These are phyloP conservation scores for Xeromyces bisporus DNA, from an alignment of 495 filamentous ascomycete genomes.

Conservation along the genomic window DNA sequence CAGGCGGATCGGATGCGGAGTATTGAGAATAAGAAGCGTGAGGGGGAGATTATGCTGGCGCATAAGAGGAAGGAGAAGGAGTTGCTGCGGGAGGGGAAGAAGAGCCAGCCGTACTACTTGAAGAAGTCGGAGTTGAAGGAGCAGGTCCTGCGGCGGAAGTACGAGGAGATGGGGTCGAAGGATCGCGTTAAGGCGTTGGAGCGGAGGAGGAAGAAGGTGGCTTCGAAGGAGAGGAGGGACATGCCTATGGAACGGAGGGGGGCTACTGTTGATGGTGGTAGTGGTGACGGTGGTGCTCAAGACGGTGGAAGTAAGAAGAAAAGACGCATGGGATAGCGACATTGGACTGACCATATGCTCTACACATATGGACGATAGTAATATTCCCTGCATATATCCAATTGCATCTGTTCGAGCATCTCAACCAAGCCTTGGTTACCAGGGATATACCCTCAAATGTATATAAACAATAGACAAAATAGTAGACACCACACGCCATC, in stretches of 20 bases:
- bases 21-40: conserved; percentile 46
- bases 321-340: conserved; percentile 18
- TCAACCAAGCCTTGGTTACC: no score
- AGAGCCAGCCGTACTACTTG: conserved; percentile 77
- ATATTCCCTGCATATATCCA: no score
- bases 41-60: conserved; percentile 45
- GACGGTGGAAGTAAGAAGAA: conserved; percentile 14
- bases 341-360: no score
- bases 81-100: conserved; percentile 69
- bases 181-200: conserved; percentile 68
- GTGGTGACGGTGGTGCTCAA: conserved; percentile 4
- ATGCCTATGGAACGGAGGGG: conserved; percentile 52
- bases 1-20: conserved; percentile 55
- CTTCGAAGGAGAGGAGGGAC: conserved; percentile 61
- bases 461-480: no score
- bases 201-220: conserved; percentile 67
- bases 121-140: conserved; percentile 87
- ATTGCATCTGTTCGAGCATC: no score
- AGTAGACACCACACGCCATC: no score
- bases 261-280: conserved; percentile 10
- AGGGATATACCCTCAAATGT: no score
- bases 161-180: conserved; percentile 59
- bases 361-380: no score
- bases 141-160: conserved; percentile 59
- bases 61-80: conserved; percentile 74